Base-by-base conservation (phyloP, 108 stramenopile species). In the Skeletonema marinoi region DNA sequence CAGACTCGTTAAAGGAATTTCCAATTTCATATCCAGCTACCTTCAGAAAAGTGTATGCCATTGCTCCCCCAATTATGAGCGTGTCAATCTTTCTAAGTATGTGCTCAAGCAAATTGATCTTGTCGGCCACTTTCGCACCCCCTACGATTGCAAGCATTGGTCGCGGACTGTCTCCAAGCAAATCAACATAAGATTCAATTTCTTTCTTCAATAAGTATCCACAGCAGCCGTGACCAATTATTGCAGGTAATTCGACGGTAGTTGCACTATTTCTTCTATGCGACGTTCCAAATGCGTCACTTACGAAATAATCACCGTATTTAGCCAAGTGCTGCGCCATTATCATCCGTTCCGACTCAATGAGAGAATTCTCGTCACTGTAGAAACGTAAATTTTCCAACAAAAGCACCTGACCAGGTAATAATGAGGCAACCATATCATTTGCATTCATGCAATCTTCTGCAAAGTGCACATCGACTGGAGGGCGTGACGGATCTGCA, bases 261-360 rank as follows among this genome's bases (percentile, higher is more conserved):
- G 84, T 85, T 6, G 94, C 94, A 51, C 87, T 86, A 19, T 74
- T 69, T 16, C 95, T 96, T 13, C 99, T 92, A 85, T 99, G 99
- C 25, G 93, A 92, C n/a, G 98, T 99, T n/a, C 98, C 99, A 76
- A 99, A 99, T 30, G 99, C 99, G 83, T 99, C 99, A 80, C 97
- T 98, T 60, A 99, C 90, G 82, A 90, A 95, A 59, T 74, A 81
- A 75, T 98, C 92, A 63, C 83, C 86, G 76, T 82, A 77, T 14
- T 86, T 64, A 46, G 95, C 89, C 32, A 97, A 77, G 2, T 44
- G 58, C 33, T 69, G 29, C 6, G 73, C 84, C 80, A 82, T 82
- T 2, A 41, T 25, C 1, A 63, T 30, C 30, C 81, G 56, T 50
- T 82, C 80, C 19, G 63, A 60, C 58, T 70, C 69, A 7, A 69